A percentile compares a stretch with the other conserved stretches of the same genome.
phyloP scores from a whole-genome alignment of 177 flowering plant species.

The Vitis hybrid region DNA sequence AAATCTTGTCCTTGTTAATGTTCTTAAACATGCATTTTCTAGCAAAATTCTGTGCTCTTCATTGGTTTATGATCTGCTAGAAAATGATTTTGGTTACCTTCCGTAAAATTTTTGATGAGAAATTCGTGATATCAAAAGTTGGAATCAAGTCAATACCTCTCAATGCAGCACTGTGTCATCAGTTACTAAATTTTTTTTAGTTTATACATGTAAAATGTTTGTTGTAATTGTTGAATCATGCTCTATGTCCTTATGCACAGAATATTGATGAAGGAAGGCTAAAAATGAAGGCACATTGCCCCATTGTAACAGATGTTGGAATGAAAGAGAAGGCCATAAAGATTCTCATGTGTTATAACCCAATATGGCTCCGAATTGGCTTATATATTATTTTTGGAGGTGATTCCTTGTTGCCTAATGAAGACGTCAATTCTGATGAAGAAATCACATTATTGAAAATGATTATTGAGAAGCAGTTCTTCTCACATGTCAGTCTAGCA shows the following conservation, averaged over 20 bases:
- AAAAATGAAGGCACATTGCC: constrained; percentile 88
- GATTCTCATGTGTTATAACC: constrained; percentile 70
- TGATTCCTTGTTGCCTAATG: constrained; percentile 66
- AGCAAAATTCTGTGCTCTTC: no score
- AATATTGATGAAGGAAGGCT: constrained; percentile 92
- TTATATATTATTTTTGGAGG: constrained; percentile 83
- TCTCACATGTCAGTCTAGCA: constrained; percentile 75
- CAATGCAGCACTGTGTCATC: no score
- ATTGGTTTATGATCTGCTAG: no score
- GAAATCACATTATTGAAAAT: constrained; percentile 72
- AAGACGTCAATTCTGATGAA: constrained; percentile 49
- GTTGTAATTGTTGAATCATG: constrained; percentile 4
- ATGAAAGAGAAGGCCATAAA: constrained; percentile 76
- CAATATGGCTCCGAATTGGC: constrained; percentile 88
- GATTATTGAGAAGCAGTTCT: constrained; percentile 77
- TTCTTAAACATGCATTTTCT: no score
- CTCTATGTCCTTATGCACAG: constrained; percentile 34
- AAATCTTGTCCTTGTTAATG: no score
- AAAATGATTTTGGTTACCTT: no score
- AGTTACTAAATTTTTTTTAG: not conserved
- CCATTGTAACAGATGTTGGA: constrained; percentile 88
- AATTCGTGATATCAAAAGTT: no score
- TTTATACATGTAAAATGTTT: not conserved
- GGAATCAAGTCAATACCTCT: no score
- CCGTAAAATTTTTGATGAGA: no score